Conservation (phyloP, 805 yeast species). For the Lipomyces sp. region DNA sequence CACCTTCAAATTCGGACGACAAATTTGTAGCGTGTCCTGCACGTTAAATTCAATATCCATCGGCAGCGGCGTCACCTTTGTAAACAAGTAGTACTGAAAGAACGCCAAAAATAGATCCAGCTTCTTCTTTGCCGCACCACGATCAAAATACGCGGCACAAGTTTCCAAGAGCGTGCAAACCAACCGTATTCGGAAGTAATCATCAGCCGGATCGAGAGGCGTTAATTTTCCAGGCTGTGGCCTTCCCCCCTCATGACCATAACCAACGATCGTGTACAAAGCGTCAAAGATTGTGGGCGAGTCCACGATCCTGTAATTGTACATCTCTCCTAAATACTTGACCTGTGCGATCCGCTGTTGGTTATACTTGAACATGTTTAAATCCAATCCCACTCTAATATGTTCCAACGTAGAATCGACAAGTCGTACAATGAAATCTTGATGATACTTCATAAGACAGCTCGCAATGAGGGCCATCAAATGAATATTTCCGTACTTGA, state of each 20-base stretch:
- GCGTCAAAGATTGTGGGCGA: conserved; percentile 56
- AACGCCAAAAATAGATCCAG: conserved; percentile 55
- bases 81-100: conserved; percentile 71
- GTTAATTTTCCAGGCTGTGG: conserved; percentile 54
- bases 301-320: conserved; percentile 54
- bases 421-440: conserved; percentile 52
- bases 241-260: conserved; percentile 65
- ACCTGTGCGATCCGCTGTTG: conserved; percentile 66
- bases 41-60: conserved; percentile 62
- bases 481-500: conserved; percentile 62
- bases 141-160: conserved; percentile 38
- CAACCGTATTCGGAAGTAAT: conserved; percentile 73
- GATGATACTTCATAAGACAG: conserved; percentile 46
- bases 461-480: conserved; percentile 56
- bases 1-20: conserved; percentile 47
- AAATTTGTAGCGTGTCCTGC: conserved; percentile 49
- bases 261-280: conserved; percentile 60
- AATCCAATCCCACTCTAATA: conserved; percentile 68
- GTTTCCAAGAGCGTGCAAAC: conserved; percentile 52
- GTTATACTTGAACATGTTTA: conserved; percentile 61
- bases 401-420: conserved; percentile 70
- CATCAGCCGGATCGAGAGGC: conserved; percentile 64
- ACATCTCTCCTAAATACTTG: conserved; percentile 63
- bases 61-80: conserved; percentile 64
- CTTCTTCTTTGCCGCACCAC: conserved; percentile 38